phyloP scores from a whole-genome alignment of 495 filamentous ascomycete genomes.

The Penicillium goetzii region DNA sequence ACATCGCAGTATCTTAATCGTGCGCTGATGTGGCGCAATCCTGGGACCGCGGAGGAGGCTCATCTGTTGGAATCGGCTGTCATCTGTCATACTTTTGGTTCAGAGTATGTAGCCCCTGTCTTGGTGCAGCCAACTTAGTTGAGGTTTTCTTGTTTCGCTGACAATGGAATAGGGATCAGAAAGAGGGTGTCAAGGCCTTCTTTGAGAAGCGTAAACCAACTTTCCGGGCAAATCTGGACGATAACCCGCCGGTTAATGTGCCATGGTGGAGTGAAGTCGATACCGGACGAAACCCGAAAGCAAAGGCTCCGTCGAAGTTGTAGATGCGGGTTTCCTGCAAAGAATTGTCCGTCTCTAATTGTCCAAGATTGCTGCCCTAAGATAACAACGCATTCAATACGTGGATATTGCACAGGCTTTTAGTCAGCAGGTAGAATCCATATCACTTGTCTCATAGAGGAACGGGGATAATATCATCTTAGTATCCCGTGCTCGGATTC shows the following conservation, averaged over 20 bases:
- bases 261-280: conserved; percentile 43
- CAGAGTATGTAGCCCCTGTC: conserved; percentile 32
- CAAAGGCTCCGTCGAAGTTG: conserved; percentile 33
- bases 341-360: neutral
- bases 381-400: neutral
- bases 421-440: no score
- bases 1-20: conserved; percentile 59
- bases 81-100: conserved; percentile 58
- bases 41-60: conserved; percentile 57
- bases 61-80: conserved; percentile 63
- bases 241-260: conserved; percentile 30
- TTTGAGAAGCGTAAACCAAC: conserved; percentile 54
- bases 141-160: neutral
- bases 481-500: neutral
- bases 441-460: neutral
- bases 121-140: conserved; percentile 19
- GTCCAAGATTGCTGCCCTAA: neutral
- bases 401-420: neutral
- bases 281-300: conserved; percentile 32
- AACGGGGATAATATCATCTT: neutral
- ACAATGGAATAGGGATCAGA: conserved; percentile 42
- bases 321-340: conserved; percentile 10
- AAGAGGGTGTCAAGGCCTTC: conserved; percentile 52
- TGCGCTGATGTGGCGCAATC: conserved; percentile 62
- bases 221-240: conserved; percentile 50